Evolutionary conservation across 192 early-diverging fungal genomes (phyloP), one percentile per base, ranked within the genome.

Genomic region (Entomortierella parvispora): DNA sequence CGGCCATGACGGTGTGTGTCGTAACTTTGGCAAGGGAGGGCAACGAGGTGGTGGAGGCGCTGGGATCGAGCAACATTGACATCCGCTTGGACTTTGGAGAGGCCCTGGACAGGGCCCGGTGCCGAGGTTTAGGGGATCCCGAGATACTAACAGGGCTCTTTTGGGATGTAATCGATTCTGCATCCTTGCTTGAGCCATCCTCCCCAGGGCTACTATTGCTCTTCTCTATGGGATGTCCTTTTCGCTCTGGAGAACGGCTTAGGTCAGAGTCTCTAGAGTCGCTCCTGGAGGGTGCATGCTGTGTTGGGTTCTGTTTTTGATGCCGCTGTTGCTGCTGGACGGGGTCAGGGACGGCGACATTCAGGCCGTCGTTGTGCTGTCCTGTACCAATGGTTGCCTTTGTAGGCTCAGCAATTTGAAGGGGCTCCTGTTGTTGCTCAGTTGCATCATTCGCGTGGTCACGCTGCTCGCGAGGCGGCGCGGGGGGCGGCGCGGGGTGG

Each of bases 1-100:
- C 59, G 40, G 71, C 71, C 62, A 74, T 74, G 6, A 74, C 71
- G 3, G 71, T 74, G 18, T 74, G 71, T 14, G 71, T 74, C 0
- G 62, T 74, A 22, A 74, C 63, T 28, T 65, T 71, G 23, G 61
- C 58, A 29, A 74, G 44, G 14, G 71, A 74, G n/a, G 71, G 62
- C 11, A 58, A 43, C 3, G 71, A 47, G 8, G 71, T 65, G 47
- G 48, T 61, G 5, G 71, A 74, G 31, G 48, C 29, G 4, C 57
- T 42, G 5, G 71, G 71, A 53, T 74, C 71, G 7, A 74, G 57
- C 49, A 74, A 50, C 63, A 53, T 65, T 0, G 71, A 74, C 71
- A 74, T 61, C 31, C 71, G 62, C 50, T 65, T 74, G 52, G 71
- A 65, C 25, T 57, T 59, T 46, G 71, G 58, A 25, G 71, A 74